These are phyloP conservation scores for Acacia crassicarpa DNA, from an alignment of 306 rosid genomes.

Conservation along the genomic window DNA sequence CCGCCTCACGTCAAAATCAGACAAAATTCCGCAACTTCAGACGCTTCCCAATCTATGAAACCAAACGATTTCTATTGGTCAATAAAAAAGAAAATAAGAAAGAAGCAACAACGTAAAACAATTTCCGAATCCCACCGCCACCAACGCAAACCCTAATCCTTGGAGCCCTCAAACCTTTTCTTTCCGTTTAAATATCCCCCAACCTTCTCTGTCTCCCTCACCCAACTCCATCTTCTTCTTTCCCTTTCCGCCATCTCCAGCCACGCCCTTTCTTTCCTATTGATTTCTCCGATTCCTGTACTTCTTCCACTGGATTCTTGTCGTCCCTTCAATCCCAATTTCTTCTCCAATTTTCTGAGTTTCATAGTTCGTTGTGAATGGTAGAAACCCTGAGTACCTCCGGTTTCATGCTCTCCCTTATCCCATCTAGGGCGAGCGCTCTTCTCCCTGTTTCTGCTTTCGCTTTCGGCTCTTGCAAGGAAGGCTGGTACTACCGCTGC, in stretches of 20 bases:
- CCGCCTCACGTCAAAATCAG: background rate
- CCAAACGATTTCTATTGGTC: background rate
- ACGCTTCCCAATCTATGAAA: background rate
- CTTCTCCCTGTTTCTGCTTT: constrained; percentile 58
- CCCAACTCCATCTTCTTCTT: background rate
- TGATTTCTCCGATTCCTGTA: background rate
- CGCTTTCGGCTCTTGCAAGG: constrained; percentile 90
- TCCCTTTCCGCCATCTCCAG: background rate
- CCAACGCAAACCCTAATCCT: background rate
- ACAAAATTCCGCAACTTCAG: background rate
- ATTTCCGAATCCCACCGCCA: background rate
- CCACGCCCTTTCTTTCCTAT: background rate
- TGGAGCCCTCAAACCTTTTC: background rate
- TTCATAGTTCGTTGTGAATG: constrained; percentile 68
- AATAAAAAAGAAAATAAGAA: no score
- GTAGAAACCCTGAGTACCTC: constrained; percentile 67
- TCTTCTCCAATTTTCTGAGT: background rate
- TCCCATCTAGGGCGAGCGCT: constrained; percentile 80
- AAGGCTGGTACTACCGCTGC: constrained; percentile 99
- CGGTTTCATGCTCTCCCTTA: constrained; percentile 83
- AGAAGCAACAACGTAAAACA: no score
- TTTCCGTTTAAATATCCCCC: background rate
- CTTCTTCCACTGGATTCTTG: background rate
- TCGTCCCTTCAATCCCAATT: background rate
- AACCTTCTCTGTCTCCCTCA: background rate